A percentile compares a stretch with the other conserved stretches of the same genome.
These are phyloP conservation scores for Glarea lozoyensis DNA, from an alignment of 495 filamentous ascomycete genomes.

Conservation along the genomic window DNA sequence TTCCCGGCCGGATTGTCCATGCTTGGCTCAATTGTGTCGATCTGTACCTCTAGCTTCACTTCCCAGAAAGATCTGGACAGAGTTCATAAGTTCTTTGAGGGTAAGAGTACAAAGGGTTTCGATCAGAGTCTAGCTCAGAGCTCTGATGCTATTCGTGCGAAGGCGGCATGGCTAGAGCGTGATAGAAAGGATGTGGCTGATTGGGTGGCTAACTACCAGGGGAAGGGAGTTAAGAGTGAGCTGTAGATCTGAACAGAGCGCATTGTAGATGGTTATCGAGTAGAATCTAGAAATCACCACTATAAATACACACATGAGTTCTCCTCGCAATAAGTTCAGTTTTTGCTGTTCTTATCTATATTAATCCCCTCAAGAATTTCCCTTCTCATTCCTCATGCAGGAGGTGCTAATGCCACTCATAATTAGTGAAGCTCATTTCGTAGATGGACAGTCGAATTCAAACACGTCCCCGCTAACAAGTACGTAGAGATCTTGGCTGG, in stretches of 20 bases:
- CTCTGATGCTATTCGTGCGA: constrained; percentile 50
- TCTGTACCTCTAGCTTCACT: constrained; percentile 77
- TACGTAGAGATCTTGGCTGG: too few species aligned
- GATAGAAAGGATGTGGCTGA: constrained; percentile 45
- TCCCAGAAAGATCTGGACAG: constrained; percentile 62
- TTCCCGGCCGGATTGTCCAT: constrained; percentile 74
- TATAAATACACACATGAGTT: too few species aligned
- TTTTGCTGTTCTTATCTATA: too few species aligned
- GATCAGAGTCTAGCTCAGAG: constrained; percentile 54
- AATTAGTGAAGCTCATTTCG: too few species aligned
- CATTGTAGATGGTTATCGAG: constrained; percentile 11
- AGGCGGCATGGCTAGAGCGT: constrained; percentile 48
- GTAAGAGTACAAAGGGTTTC: constrained; percentile 71
- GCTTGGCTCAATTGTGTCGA: constrained; percentile 75
- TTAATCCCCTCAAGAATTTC: too few species aligned
- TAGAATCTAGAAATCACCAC: neutral
- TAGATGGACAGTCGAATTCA: too few species aligned
- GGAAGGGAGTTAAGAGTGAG: constrained; percentile 13
- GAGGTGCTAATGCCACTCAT: too few species aligned
- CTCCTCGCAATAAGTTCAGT: too few species aligned
- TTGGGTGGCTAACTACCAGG: constrained; percentile 39
- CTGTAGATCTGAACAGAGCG: constrained; percentile 16
- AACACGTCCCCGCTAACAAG: too few species aligned
- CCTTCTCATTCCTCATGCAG: too few species aligned
- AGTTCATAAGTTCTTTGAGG: constrained; percentile 72